Evolutionary conservation across 148 eudicot species (phyloP), one percentile per base, ranked within the genome.

Genomic region (Rhododendron henanense): DNA sequence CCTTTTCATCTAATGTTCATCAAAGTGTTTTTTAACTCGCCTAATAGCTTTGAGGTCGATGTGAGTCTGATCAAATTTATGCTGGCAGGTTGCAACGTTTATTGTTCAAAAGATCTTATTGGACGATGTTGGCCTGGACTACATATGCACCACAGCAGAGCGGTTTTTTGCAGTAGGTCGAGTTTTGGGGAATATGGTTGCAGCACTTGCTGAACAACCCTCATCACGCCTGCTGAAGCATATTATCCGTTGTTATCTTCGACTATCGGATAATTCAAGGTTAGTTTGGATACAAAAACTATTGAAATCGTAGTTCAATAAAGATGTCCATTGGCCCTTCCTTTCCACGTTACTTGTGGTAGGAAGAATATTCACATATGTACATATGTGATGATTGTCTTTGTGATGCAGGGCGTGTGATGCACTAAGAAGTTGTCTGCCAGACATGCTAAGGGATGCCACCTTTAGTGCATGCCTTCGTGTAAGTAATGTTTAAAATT

Each of bases 121-220:
- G 84, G 99, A 97, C 90, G 98, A 95, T 89, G 98, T 97, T 84
- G 99, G 99, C 85, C 87, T 97, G 93, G 98, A 94, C 61, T 97
- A 97, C 86, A 93, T 97, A 88, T 97, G 99, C 88, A 93, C 98
- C 33, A 97, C 99, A 44, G 94, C 99, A 2, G 99, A 95, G 90
- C 95, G 99, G 25, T 97, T 97, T 90, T 97, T 94, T 84, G 99
- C 99, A 37, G 96, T 97, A 73, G 99, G 95, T 45, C 90, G 95
- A 84, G 99, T 97, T 79, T 85, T 97, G 88, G 96, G 90, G 44
- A 95, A 93, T 88, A 97, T 97, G 99, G 98, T 97, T 88, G 93
- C 91, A 83, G 90, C 98, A 78, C 93, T 95, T 90, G 92, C 96
- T 77, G 99, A 94, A 84, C 98, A 93, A 90, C 98, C 98, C 39